A percentile compares a stretch with the other conserved stretches of the same genome.
Evolutionary conservation across 805 yeast species (phyloP).

Genomic region (Saccharomycopsis sp.): DNA sequence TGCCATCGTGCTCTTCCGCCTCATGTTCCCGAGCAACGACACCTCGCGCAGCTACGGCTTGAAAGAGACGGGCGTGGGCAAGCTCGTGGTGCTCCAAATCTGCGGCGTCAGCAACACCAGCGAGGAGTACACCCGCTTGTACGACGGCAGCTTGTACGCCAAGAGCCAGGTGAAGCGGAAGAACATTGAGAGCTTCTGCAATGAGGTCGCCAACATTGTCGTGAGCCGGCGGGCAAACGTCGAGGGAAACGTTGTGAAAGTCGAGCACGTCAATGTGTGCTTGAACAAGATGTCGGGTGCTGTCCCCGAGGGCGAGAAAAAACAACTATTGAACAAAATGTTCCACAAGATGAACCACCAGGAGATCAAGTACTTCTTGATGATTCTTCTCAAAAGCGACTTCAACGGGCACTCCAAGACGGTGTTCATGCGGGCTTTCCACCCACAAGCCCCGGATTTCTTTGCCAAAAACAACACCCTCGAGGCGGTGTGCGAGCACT

Average conservation of each 20-base stretch:
- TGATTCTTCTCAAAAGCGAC: constrained; percentile 51
- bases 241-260: constrained; percentile 27
- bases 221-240: constrained; percentile 35
- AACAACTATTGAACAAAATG: constrained; percentile 27
- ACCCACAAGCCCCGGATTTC: constrained; percentile 65
- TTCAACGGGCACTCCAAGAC: constrained; percentile 57
- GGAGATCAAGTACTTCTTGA: constrained; percentile 62
- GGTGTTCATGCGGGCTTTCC: constrained; percentile 53
- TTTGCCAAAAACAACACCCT: constrained; percentile 59
- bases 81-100: background rate
- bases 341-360: constrained; percentile 44
- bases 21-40: constrained; percentile 58
- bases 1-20: constrained; percentile 53
- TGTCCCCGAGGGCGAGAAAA: constrained; percentile 6
- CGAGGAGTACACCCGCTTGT: constrained; percentile 43
- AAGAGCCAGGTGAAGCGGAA: constrained; percentile 32
- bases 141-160: constrained; percentile 26
- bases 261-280: constrained; percentile 23
- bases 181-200: constrained; percentile 40
- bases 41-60: constrained; percentile 40
- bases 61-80: too few relatives aligned
- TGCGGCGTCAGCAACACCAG: constrained; percentile 32
- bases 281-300: too few relatives aligned
- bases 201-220: constrained; percentile 40
- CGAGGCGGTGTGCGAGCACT: constrained; percentile 47